Conservation (phyloP, 192 early-diverging fungal species). For the Entomortierella lignicola region DNA sequence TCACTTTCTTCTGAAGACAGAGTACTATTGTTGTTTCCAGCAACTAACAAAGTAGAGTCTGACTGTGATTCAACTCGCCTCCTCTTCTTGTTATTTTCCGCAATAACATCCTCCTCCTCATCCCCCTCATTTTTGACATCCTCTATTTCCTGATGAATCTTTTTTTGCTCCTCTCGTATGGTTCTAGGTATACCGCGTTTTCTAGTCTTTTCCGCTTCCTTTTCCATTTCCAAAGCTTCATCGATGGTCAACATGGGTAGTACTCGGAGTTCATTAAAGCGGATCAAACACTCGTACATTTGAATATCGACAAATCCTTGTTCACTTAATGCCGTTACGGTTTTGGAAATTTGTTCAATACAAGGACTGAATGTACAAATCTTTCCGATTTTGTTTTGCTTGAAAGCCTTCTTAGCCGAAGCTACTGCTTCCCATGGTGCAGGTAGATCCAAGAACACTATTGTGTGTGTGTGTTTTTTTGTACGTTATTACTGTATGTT, state of each 20-base stretch:
- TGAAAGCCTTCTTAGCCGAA: conserved; percentile 85
- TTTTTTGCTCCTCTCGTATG: conserved; percentile 4
- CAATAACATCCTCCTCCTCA: not conserved
- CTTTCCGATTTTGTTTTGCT: conserved; percentile 80
- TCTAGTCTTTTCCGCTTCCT: conserved; percentile 55
- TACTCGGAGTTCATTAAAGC: conserved; percentile 77
- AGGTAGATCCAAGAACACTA: conserved; percentile 95
- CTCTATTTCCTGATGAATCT: not conserved
- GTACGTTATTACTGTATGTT: too few relatives aligned
- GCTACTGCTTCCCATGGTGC: conserved; percentile 95
- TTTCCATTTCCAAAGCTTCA: conserved; percentile 63
- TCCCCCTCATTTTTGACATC: not conserved
- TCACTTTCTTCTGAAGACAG: too few relatives aligned
- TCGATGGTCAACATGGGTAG: conserved; percentile 74
- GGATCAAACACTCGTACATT: conserved; percentile 94
- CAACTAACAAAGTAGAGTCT: not conserved
- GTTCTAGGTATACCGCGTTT: conserved; percentile 41
- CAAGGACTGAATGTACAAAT: conserved; percentile 97
- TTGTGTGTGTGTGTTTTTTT: too few relatives aligned
- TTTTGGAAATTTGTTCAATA: conserved; percentile 93
- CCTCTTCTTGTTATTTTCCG: not conserved
- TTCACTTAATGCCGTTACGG: conserved; percentile 81
- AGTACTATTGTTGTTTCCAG: too few relatives aligned
- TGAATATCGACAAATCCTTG: conserved; percentile 78
- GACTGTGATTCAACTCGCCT: not conserved